Conservation (phyloP, 306 rosid species). For the Hippophae rhamnoides region DNA sequence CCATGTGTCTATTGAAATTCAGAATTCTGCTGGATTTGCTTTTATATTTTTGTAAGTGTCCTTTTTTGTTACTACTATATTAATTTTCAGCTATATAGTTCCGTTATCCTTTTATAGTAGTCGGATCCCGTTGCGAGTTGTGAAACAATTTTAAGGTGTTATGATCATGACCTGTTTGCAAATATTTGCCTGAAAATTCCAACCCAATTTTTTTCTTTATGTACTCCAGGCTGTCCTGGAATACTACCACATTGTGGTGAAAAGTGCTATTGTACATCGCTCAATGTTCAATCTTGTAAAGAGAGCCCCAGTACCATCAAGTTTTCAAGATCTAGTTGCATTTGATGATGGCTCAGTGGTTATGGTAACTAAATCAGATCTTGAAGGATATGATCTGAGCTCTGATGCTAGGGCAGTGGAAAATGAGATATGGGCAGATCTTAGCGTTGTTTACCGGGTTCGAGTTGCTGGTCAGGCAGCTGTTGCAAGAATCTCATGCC, state of each 20-base stretch:
- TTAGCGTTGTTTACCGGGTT: conserved; percentile 67
- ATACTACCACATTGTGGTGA: conserved; percentile 45
- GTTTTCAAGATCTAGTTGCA: conserved; percentile 33
- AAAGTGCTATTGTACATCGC: conserved; percentile 27
- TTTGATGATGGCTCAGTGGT: conserved; percentile 86
- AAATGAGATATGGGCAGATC: conserved; percentile 72
- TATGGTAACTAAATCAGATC: conserved; percentile 68
- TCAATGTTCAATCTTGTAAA: conserved; percentile 24
- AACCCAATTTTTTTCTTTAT: conserved; percentile 6
- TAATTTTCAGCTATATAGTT: too few species aligned
- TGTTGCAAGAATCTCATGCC: conserved; percentile 69
- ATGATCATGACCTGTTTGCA: too few species aligned
- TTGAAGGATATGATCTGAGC: conserved; percentile 65
- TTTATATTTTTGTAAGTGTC: too few species aligned
- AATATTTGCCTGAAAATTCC: neutral
- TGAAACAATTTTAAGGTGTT: too few species aligned
- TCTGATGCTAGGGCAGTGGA: conserved; percentile 27
- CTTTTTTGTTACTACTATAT: neutral
- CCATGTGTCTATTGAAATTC: neutral
- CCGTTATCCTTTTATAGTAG: too few species aligned
- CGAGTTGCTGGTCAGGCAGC: conserved; percentile 86
- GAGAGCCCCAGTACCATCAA: conserved; percentile 22
- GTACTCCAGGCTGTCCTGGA: conserved; percentile 77
- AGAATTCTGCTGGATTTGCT: too few species aligned
- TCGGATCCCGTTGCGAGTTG: too few species aligned